Conservation (phyloP, 1,284 basidiomycete species). For the Pulchroboletus neoregius region DNA sequence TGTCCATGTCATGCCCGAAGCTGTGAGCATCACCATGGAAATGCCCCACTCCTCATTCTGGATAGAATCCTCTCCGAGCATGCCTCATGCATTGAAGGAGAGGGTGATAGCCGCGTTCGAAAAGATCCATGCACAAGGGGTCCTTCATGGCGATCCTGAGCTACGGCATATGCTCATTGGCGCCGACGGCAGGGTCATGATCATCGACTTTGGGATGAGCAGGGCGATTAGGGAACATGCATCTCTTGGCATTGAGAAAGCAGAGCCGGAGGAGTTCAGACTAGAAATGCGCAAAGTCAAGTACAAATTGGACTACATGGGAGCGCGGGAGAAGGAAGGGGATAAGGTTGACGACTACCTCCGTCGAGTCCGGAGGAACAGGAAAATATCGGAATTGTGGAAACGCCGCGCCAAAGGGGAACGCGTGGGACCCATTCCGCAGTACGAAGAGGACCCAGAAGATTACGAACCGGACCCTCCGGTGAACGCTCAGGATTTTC, state of each 20-base stretch:
- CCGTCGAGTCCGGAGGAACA: constrained; percentile 28
- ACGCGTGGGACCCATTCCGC: constrained; percentile 33
- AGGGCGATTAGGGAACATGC: constrained; percentile 38
- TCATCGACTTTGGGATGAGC: constrained; percentile 55
- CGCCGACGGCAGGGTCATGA: constrained; percentile 49
- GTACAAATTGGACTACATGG: constrained; percentile 43
- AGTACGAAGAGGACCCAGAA: constrained; percentile 34
- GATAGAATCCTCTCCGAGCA: constrained; percentile 50
- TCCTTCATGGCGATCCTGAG: constrained; percentile 49
- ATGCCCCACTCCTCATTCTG: constrained; percentile 52
- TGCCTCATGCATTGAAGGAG: constrained; percentile 49
- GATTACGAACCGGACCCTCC: constrained; percentile 33
- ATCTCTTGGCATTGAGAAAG: constrained; percentile 36
- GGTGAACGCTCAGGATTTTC: constrained; percentile 30
- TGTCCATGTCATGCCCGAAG: constrained; percentile 39
- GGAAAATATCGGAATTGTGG: constrained; percentile 29
- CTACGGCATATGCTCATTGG: constrained; percentile 56
- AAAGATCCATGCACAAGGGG: constrained; percentile 46
- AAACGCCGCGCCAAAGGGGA: constrained; percentile 32
- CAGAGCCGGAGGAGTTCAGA: constrained; percentile 41
- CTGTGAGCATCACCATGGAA: constrained; percentile 48
- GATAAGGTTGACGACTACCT: constrained; percentile 33
- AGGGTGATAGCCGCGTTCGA: constrained; percentile 46
- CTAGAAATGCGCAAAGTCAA: constrained; percentile 54
- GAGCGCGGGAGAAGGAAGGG: constrained; percentile 29